These are phyloP conservation scores for Cucumis sativus DNA, from an alignment of 306 rosid genomes.

Conservation along the genomic window DNA sequence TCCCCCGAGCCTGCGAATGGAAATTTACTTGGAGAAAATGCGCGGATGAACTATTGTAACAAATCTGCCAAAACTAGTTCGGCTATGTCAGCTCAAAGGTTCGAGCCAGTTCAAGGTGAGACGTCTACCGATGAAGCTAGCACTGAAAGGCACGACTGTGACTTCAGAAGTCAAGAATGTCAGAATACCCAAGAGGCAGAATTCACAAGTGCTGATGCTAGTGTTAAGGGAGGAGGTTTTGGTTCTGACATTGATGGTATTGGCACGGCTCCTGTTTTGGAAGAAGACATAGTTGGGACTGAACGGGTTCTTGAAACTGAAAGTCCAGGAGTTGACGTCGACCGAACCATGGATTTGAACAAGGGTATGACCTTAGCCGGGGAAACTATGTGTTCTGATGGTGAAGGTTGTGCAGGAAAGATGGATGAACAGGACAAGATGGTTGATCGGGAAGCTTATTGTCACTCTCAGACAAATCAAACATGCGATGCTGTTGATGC, in stretches of 20 bases:
- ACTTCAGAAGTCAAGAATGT: slow-evolving; percentile 46
- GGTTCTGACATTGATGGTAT: slow-evolving; percentile 64
- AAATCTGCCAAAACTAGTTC: slow-evolving; percentile 36
- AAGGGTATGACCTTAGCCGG: slow-evolving; percentile 28
- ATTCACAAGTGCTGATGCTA: slow-evolving; percentile 50
- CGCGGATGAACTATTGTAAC: slow-evolving; percentile 19
- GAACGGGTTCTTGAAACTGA: slow-evolving; percentile 67
- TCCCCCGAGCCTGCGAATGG: slow-evolving; percentile 19
- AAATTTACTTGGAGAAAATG: slow-evolving; percentile 22
- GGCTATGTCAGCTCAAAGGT: slow-evolving; percentile 37
- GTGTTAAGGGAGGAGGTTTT: slow-evolving; percentile 52
- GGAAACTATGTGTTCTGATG: slow-evolving; percentile 69
- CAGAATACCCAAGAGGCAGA: slow-evolving; percentile 75
- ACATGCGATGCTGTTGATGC: slow-evolving; percentile 28
- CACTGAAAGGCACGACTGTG: slow-evolving; percentile 80
- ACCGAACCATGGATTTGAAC: slow-evolving; percentile 40
- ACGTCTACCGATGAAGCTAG: slow-evolving; percentile 62
- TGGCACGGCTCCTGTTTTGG: slow-evolving; percentile 36
- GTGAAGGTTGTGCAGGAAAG: slow-evolving; percentile 45
- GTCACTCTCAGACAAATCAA: slow-evolving; percentile 35
- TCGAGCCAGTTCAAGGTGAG: slow-evolving; percentile 31
- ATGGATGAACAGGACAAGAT: slow-evolving; percentile 38
- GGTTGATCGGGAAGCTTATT: slow-evolving; percentile 25
- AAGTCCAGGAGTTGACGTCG: slow-evolving; percentile 44
- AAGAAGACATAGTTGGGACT: slow-evolving; percentile 52